Conservation (phyloP, 805 yeast species). For the Lachancea sp. region DNA sequence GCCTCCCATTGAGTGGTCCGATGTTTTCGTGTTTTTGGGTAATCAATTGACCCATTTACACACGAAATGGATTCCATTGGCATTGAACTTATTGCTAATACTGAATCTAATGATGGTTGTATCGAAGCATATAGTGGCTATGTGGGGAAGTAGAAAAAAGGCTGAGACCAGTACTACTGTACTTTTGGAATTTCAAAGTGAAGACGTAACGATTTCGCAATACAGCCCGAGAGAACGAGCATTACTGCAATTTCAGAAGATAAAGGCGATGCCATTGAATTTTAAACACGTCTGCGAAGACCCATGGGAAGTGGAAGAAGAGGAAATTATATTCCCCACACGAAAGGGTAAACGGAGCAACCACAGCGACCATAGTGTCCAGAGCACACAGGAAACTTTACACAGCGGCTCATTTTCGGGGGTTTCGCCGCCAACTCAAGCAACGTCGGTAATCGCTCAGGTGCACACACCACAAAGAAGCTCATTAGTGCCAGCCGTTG, state of each 20-base stretch:
- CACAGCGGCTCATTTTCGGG: too few relatives aligned
- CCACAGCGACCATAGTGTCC: neutral
- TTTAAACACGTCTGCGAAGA: slow-evolving; percentile 7
- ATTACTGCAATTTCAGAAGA: slow-evolving; percentile 21
- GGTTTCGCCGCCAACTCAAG: too few relatives aligned
- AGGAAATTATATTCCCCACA: neutral
- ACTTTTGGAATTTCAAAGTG: too few relatives aligned
- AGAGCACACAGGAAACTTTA: too few relatives aligned
- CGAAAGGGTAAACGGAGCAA: neutral
- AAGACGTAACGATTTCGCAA: too few relatives aligned
- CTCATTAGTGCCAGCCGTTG: too few relatives aligned
- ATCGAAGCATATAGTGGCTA: neutral
- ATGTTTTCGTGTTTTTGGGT: slow-evolving; percentile 5
- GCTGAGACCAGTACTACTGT: neutral
- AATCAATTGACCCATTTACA: neutral
- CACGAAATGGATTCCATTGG: slow-evolving; percentile 1
- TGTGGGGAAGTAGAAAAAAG: neutral
- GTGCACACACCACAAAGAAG: too few relatives aligned
- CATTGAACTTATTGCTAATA: neutral
- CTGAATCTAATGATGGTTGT: neutral
- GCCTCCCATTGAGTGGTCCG: slow-evolving; percentile 4
- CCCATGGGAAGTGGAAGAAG: neutral
- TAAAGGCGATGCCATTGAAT: slow-evolving; percentile 15
- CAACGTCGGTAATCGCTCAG: too few relatives aligned
- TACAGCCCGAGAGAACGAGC: slow-evolving; percentile 18